Evolutionary conservation across 257 asterid species (phyloP), one percentile per base, ranked within the genome.

Genomic region (Solanum tarapatanum): DNA sequence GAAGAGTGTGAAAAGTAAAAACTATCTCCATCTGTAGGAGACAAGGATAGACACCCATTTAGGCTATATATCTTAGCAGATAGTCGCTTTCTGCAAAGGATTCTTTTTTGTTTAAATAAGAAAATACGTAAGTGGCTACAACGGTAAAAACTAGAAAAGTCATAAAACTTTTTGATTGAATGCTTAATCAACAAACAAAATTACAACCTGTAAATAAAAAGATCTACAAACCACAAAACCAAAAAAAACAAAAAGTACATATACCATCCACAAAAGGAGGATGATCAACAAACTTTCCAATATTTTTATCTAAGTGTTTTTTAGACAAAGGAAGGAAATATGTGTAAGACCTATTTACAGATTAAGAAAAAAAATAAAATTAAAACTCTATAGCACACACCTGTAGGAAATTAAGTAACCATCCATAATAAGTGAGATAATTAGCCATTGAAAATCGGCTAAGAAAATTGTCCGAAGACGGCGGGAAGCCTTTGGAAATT

Each of bases 391-490:
- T 86, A 89, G 85, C 94, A 91, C 97, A 94, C 94, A 91, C 93
- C 86, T 70, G 86, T 72, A 37, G 66, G 6, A 12, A 80, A 36
- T 35, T 33, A 76, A 28, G 68, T 82, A 82, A 82, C 19, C 21
- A 17, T 48, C 24, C 43, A 30, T 30, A 51, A 48, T 82, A 82
- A 82, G 85, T 28, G 69, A 82, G 85, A 82, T n/a, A 41, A 13
- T 28, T 82, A 48, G 16, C 69, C 69, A 28, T 48, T 13, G 58
- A 86, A 75, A 35, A 68, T 70, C 68, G 86, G 82, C 92, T 92
- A 95, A 88, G 96, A 90, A 91, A 84, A 94, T 58, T 96, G 96
- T n/a, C 96, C 98, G 79, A 88, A 95, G 9, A 94, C 91, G 4
- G 98, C 79, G 93, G 89, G 33, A 92, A 92, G 90, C 83, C 93